Percentiles rank a stretch among this genome's conserved stretches.
Evolutionary conservation across 2,329 filamentous ascomycete genomes (phyloP).

Genomic region (Diaporthe caulivora): DNA sequence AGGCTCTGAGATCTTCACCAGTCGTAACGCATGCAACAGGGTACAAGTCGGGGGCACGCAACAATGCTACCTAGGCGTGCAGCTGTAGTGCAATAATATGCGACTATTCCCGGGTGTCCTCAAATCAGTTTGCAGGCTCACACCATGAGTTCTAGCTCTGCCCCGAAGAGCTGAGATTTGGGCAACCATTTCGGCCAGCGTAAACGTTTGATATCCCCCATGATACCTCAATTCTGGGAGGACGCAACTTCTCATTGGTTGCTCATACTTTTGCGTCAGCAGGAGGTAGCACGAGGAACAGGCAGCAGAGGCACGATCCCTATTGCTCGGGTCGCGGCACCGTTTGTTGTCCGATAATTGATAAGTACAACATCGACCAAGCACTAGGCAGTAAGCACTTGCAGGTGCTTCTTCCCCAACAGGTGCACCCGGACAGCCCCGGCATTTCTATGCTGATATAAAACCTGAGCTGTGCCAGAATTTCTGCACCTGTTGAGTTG

Average conservation of each 20-base stretch:
- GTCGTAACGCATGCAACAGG: not conserved
- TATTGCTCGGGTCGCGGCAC: not conserved
- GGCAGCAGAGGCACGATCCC: not conserved
- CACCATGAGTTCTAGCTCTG: not conserved
- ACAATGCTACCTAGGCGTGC: not conserved
- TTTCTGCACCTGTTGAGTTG: not conserved
- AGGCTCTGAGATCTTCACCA: not conserved
- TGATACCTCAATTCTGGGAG: not conserved
- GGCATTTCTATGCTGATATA: not conserved
- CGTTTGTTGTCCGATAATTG: not conserved
- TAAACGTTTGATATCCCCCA: not conserved
- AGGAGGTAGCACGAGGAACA: not conserved
- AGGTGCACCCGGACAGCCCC: not conserved
- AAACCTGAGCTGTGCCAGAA: not conserved
- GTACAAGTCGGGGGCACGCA: not conserved
- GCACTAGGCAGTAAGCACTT: not conserved
- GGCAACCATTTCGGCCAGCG: not conserved
- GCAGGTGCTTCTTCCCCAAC: not conserved
- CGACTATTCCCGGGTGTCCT: not conserved
- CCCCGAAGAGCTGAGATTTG: not conserved
- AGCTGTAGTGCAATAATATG: not conserved
- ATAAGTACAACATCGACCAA: not conserved
- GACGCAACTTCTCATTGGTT: not conserved
- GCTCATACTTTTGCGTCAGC: not conserved
- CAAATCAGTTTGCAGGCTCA: not conserved